Evolutionary conservation across 208 protist species (phyloP), one percentile per base, ranked within the genome.

Genomic region (Wallacemonas sp.): DNA sequence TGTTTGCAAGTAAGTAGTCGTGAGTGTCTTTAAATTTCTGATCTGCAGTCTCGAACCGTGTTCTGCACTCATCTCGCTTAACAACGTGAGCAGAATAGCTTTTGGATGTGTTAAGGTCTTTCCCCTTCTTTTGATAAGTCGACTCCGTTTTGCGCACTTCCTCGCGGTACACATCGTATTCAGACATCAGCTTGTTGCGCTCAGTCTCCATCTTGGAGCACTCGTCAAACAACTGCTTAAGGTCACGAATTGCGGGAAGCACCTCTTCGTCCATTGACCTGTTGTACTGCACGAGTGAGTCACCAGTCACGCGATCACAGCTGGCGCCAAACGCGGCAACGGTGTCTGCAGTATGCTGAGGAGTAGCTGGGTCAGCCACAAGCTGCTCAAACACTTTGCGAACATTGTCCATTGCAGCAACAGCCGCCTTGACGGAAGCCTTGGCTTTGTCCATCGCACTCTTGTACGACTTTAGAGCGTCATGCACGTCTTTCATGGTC

Each of bases 81-180:
- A 58, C 68, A 6, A 88, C 68, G 22, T 86, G 64, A 1, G 59
- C 26, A 42, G 54, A 30, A 45, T 87, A 88, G 22, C 62, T 69
- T 39, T 85, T 85, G 1, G 80, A 86, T 30, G 63, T 70, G 6
- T 64, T 73, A 17, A 86, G 59, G 24, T 81, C 68, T 46, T 88
- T 91, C 2, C 66, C 68, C 54, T 87, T 86, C 12, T 82, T 76
- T 21, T 53, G 31, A 64, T 88, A 86, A 53, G 83, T 67, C 2
- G 34, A 38, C 33, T 87, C 78, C 42, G 84, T 84, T 41, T 88
- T 82, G 12, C 28, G 6, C 27, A 86, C 81, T 38, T 82, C 61
- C 11, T 78, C 60, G 51, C 80, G 68, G 65, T 90, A 83, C 5
- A 75, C 47, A 68, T 87, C 79, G 56, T 82, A 90, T 66, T 87